phyloP scores from a whole-genome alignment of 306 rosid species.

The Lithocarpus polystachyus region DNA sequence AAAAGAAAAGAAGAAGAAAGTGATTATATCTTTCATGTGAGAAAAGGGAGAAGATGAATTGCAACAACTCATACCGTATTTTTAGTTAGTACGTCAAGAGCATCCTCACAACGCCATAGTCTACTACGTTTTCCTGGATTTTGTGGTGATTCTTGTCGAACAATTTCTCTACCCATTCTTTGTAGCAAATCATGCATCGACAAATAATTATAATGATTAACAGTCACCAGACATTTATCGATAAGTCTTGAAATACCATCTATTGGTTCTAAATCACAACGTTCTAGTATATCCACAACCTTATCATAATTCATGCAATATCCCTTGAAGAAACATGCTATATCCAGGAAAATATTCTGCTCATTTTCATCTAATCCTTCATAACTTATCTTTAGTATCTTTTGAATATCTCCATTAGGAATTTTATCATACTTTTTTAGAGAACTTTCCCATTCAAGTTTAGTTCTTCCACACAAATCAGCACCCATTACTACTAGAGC shows the following conservation, averaged over 20 bases:
- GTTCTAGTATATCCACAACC: neutral
- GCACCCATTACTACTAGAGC: neutral
- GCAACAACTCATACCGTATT: neutral
- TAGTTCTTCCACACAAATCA: neutral
- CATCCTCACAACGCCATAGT: conserved; percentile 12
- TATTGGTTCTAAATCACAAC: neutral
- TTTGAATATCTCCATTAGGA: neutral
- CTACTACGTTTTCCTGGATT: conserved; percentile 20
- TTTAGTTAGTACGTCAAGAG: neutral
- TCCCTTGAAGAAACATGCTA: conserved; percentile 28
- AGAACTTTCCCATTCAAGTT: conserved; percentile 10
- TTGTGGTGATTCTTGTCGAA: neutral
- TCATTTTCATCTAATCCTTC: neutral
- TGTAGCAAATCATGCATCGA: conserved; percentile 22
- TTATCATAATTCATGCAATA: neutral
- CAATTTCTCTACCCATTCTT: conserved; percentile 15
- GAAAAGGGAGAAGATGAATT: neutral
- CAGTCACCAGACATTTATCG: neutral
- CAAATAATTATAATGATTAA: neutral
- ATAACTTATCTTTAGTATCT: neutral
- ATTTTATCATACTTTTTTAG: neutral
- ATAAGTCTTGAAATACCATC: neutral
- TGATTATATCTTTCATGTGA: too few relatives aligned
- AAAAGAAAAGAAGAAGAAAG: too few relatives aligned
- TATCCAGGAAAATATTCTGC: conserved; percentile 5